These are phyloP conservation scores for Venturia nashicola DNA, from an alignment of 2,329 filamentous ascomycete species.

Conservation along the genomic window DNA sequence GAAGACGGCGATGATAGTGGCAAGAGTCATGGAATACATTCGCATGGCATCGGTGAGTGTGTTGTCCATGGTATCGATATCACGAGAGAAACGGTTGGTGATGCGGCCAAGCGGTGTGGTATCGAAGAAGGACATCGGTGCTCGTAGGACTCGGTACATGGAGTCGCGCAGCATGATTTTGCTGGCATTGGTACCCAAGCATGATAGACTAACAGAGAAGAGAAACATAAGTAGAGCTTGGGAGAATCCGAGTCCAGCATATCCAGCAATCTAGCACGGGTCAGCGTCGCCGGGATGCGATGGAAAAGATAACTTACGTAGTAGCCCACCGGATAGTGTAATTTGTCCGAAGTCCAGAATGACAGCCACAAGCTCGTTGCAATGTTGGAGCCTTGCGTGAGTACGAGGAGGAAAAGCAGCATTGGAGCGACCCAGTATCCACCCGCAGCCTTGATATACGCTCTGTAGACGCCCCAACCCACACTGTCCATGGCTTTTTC, in stretches of 20 bases:
- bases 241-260: conserved; percentile 56
- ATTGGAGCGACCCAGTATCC: conserved; percentile 54
- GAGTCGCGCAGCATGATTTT: conserved; percentile 72
- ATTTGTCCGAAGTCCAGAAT: conserved; percentile 81
- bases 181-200: conserved; percentile 69
- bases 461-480: conserved; percentile 64
- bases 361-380: conserved; percentile 84
- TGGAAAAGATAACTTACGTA: conserved; percentile 52
- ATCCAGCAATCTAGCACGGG: conserved; percentile 43
- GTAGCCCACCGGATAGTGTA: conserved; percentile 48
- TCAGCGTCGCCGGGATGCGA: conserved; percentile 16
- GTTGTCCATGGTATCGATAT: conserved; percentile 96
- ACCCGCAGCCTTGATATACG: conserved; percentile 67
- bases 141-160: conserved; percentile 59
- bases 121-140: conserved; percentile 85
- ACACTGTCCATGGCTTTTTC: conserved; percentile 65
- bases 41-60: conserved; percentile 77
- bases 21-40: conserved; percentile 81
- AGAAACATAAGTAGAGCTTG: conserved; percentile 68
- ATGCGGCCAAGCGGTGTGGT: conserved; percentile 91
- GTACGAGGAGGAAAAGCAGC: conserved; percentile 50
- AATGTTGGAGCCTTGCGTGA: conserved; percentile 77
- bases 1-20: conserved; percentile 73
- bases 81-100: conserved; percentile 90
- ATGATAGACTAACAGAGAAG: conserved; percentile 67